Evolutionary conservation across 73 alveolate species (phyloP).

Genomic region (Paramecium caudatum): DNA sequence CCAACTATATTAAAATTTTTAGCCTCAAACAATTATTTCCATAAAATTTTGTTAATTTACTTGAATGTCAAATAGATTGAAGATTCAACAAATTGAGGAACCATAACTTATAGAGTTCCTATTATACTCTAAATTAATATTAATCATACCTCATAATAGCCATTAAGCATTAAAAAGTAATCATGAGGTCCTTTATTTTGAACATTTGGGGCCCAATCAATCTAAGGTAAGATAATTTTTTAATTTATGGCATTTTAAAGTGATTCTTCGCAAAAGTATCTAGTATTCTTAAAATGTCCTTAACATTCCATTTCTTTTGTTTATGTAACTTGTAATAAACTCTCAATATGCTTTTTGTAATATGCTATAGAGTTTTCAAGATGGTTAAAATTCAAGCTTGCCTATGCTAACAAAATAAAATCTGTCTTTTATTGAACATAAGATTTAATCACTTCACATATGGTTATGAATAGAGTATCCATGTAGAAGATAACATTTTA

Average conservation of each 20-base stretch:
- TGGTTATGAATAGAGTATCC: conserved; percentile 30
- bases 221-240: neutral
- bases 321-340: conserved; percentile 34
- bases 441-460: conserved; percentile 31
- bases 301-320: conserved; percentile 63
- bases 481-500: conserved; percentile 55
- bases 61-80: conserved; percentile 55
- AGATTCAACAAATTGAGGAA: conserved; percentile 35
- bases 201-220: conserved; percentile 43
- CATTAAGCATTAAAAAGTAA: conserved; percentile 48
- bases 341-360: conserved; percentile 18
- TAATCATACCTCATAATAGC: conserved; percentile 37
- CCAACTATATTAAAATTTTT: conserved; percentile 51
- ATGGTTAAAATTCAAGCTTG: conserved; percentile 14
- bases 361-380: conserved; percentile 31
- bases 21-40: conserved; percentile 24
- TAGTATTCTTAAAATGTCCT: neutral
- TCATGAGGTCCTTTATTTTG: conserved; percentile 66
- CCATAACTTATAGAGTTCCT: conserved; percentile 34
- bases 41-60: conserved; percentile 1
- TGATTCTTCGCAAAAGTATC: conserved; percentile 36
- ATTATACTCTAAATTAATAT: neutral
- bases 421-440: neutral
- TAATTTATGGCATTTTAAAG: conserved; percentile 10
- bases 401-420: neutral